These are phyloP conservation scores for Trichoderma semiorbis DNA, from an alignment of 2,329 filamentous ascomycete species.

Conservation along the genomic window DNA sequence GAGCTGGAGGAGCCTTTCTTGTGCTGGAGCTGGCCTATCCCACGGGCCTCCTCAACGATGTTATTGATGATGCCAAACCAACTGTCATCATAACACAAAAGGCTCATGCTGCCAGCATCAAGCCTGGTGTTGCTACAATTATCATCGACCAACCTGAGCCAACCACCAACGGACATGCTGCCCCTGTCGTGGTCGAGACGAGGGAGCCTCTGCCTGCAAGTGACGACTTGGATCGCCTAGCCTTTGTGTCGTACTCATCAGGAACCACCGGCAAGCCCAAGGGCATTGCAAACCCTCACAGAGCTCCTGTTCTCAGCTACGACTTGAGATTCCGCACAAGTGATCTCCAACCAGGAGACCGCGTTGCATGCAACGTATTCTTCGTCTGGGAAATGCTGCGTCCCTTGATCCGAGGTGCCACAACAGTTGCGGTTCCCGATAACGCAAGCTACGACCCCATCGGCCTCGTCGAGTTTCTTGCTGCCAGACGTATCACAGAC, in stretches of 20 bases:
- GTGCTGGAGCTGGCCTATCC: conserved; percentile 79
- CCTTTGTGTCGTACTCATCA: conserved; percentile 78
- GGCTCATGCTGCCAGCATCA: conserved; percentile 63
- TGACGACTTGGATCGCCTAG: conserved; percentile 68
- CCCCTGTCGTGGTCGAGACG: conserved; percentile 34
- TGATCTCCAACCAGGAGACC: conserved; percentile 67
- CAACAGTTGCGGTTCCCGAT: conserved; percentile 71
- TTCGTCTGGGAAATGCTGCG: conserved; percentile 84
- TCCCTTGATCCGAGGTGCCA: conserved; percentile 71
- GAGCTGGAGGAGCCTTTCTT: conserved; percentile 75
- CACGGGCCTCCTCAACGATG: conserved; percentile 67
- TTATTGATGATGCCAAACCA: conserved; percentile 71
- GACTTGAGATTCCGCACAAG: conserved; percentile 67
- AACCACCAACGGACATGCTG: conserved; percentile 26
- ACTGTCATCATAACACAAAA: conserved; percentile 66
- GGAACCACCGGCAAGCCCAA: conserved; percentile 78
- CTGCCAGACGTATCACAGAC: conserved; percentile 65
- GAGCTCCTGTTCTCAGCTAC: conserved; percentile 71
- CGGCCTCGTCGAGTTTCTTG: conserved; percentile 67
- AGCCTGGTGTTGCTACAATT: conserved; percentile 60
- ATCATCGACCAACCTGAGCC: conserved; percentile 52
- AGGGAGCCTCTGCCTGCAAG: conserved; percentile 55
- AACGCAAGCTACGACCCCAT: conserved; percentile 74
- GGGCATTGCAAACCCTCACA: conserved; percentile 76
- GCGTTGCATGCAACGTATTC: conserved; percentile 85